Evolutionary conservation across 345 rosid species (phyloP).

Genomic region (Sonneratia alba): DNA sequence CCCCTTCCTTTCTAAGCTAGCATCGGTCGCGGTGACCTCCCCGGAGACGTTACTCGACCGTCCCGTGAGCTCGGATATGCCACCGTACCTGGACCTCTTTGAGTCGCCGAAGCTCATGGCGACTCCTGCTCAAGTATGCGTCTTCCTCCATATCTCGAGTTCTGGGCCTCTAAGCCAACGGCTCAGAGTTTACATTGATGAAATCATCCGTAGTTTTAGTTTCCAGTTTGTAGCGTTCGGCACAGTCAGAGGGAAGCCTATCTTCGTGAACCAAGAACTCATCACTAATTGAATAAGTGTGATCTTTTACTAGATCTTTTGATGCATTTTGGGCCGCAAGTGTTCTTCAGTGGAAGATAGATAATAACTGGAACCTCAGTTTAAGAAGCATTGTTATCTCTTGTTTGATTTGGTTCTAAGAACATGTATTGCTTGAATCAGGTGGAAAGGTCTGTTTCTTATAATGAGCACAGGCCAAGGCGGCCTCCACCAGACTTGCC

Average conservation of each 20-base stretch:
- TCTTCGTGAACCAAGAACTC: background rate
- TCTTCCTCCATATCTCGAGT: background rate
- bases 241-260: background rate
- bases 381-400: background rate
- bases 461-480: constrained; percentile 48
- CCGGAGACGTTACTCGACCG: constrained; percentile 45
- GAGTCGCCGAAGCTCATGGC: constrained; percentile 76
- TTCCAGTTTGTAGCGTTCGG: no score
- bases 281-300: background rate
- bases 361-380: background rate
- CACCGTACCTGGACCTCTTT: constrained; percentile 66
- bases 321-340: background rate
- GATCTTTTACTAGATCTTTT: background rate
- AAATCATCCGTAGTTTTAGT: background rate
- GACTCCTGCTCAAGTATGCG: constrained; percentile 57
- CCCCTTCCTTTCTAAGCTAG: constrained; percentile 55
- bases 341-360: background rate
- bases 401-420: background rate
- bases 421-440: constrained; percentile 11
- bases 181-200: background rate
- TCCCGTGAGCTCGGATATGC: constrained; percentile 37
- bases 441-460: constrained; percentile 65
- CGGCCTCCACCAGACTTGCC: constrained; percentile 78
- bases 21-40: constrained; percentile 48
- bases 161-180: background rate